Evolutionary conservation across 768 basidiomycete genomes (phyloP).

Genomic region (Kwoniella botswanensis): DNA sequence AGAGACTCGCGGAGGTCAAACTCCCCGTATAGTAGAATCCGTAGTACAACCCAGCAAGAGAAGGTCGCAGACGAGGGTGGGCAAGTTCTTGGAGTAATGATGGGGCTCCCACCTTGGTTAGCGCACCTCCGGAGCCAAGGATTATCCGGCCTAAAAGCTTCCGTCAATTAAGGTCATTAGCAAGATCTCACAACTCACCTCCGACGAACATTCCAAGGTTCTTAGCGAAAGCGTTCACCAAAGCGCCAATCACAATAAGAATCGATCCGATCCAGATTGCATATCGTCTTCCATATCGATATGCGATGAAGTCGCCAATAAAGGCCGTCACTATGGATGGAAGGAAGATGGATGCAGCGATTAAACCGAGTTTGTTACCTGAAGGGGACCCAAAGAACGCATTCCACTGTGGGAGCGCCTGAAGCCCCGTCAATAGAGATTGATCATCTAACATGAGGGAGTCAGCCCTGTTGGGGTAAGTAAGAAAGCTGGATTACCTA

Average conservation of each 20-base stretch:
- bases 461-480: background rate
- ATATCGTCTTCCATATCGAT: conserved; percentile 35
- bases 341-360: conserved; percentile 39
- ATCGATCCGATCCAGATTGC: conserved; percentile 31
- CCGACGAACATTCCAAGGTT: conserved; percentile 12
- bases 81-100: conserved; percentile 45
- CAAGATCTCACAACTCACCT: background rate
- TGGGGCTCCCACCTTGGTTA: conserved; percentile 42
- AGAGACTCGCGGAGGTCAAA: conserved; percentile 28
- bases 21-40: conserved; percentile 31
- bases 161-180: no score
- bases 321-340: conserved; percentile 41
- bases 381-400: conserved; percentile 35
- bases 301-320: conserved; percentile 37
- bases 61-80: conserved; percentile 42
- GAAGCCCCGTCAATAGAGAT: conserved; percentile 37
- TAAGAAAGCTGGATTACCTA: background rate
- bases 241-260: conserved; percentile 30
- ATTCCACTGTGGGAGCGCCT: conserved; percentile 36
- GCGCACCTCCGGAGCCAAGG: conserved; percentile 9
- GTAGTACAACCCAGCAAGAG: conserved; percentile 38
- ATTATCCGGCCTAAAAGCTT: background rate
- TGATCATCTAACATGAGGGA: conserved; percentile 27
- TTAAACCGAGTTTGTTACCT: conserved; percentile 36
- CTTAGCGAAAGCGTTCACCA: conserved; percentile 37